Base-by-base conservation (phyloP, 306 rosid genomes). In the Bauhinia variegata region DNA sequence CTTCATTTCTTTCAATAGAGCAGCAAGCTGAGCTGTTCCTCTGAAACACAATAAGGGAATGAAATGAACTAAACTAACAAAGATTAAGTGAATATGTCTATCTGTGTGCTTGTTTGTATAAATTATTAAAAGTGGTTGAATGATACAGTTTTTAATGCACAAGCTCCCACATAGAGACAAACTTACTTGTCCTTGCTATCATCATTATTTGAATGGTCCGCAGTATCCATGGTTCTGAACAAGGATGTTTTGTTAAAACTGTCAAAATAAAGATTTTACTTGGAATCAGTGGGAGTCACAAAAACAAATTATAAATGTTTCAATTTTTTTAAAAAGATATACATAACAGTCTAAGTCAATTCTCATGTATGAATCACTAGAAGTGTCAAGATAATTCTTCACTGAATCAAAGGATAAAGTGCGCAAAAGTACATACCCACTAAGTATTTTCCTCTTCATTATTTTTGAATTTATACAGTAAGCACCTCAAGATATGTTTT, bases 1-100 rank as follows among this genome's bases (percentile, higher is more conserved):
- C 76, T 86, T 88, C 96, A 90, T 93, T 44, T 90, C 95, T 71
- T 86, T 93, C 82, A 93, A 71, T 72, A 90, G 11, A 5, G 80
- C 79, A 65, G 65, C 67, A 56, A 93, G 75, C 53, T 85, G 91
- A 32, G 95, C 77, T 16, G 79, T 81, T 70, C 86, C 88, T 63
- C 96, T 86, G 76, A 58, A 63, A 69, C 34, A 57, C 31, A 32
- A 34, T 33, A 41, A 60, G 16, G 2, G 56, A 31, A 28, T 33
- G 41, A 60, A 64, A 37, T 7, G 6, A 65, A 50, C 19, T 0
- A 42, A 42, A 42, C 4, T 8, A 8, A 42, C n/a, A 11, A 42
- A 42, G 48, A 1, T 42, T 1, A 7, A 42, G 11, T 42, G 10
- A 7, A 36, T 36, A 36, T 36, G 8, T 36, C 6, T 36, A 36